Percentiles rank a stretch among this genome's conserved stretches.
These are phyloP conservation scores for Solanum pimpinellifolium DNA, from an alignment of 257 asterid species.

Conservation along the genomic window DNA sequence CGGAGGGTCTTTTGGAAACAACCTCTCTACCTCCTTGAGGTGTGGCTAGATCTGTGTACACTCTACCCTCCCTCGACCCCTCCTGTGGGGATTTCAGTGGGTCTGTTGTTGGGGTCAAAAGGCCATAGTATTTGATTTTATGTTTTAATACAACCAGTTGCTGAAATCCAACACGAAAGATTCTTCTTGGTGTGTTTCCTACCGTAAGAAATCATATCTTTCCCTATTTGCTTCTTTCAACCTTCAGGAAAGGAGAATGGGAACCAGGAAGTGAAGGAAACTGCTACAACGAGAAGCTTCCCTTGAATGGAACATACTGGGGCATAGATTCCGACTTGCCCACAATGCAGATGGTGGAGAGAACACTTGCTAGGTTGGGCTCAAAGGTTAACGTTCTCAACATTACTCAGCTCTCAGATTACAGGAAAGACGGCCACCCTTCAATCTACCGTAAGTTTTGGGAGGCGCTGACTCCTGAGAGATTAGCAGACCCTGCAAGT, in stretches of 20 bases:
- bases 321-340: slow-evolving; percentile 68
- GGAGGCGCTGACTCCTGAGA: slow-evolving; percentile 61
- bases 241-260: slow-evolving; percentile 69
- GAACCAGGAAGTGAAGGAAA: slow-evolving; percentile 64
- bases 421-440: slow-evolving; percentile 90
- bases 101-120: background rate
- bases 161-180: background rate
- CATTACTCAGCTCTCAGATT: slow-evolving; percentile 80
- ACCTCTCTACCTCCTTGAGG: background rate
- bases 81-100: background rate
- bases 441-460: slow-evolving; percentile 84
- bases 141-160: background rate
- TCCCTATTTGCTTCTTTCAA: background rate
- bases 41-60: background rate
- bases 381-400: slow-evolving; percentile 59
- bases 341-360: slow-evolving; percentile 70
- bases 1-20: background rate
- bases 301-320: slow-evolving; percentile 53
- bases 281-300: slow-evolving; percentile 63
- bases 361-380: slow-evolving; percentile 34
- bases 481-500: slow-evolving; percentile 42
- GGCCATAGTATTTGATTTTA: background rate
- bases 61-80: background rate
- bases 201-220: background rate
- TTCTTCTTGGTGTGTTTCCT: background rate